A percentile compares a stretch with the other conserved stretches of the same genome.
Conservation (phyloP, 306 rosid genomes). For the Vigna angularis region DNA sequence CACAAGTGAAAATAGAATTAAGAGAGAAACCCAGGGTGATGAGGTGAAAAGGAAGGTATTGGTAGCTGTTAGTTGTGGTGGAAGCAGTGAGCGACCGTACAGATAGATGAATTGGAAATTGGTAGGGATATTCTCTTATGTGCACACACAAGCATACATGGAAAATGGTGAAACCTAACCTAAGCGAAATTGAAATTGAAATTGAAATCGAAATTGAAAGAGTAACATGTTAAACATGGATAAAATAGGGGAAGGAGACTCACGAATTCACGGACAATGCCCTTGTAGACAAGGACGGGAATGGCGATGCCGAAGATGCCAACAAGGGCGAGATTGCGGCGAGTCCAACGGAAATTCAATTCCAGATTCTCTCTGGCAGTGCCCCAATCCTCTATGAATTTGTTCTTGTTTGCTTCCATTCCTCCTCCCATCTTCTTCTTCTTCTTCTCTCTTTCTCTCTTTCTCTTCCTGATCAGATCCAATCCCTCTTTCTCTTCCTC, state of each 20-base stretch:
- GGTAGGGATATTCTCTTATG: too few species aligned
- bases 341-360: constrained; percentile 91
- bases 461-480: not conserved
- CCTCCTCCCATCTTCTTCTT: constrained; percentile 84
- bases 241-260: not conserved
- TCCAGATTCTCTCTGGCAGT: constrained; percentile 86
- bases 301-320: constrained; percentile 88
- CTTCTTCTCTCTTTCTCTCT: not conserved
- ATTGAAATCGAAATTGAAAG: not conserved
- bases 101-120: too few species aligned
- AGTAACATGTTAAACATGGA: not conserved
- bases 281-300: constrained; percentile 88
- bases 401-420: constrained; percentile 94
- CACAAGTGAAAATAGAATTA: too few species aligned
- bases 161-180: too few species aligned
- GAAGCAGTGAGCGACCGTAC: too few species aligned
- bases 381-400: constrained; percentile 90
- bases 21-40: too few species aligned
- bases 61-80: too few species aligned
- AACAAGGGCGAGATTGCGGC: constrained; percentile 85
- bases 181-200: not conserved
- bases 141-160: too few species aligned
- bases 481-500: not conserved
- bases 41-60: too few species aligned
- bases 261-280: constrained; percentile 91